Base-by-base conservation (phyloP, 78 protist genomes). In the Polysphondylium violaceum region DNA sequence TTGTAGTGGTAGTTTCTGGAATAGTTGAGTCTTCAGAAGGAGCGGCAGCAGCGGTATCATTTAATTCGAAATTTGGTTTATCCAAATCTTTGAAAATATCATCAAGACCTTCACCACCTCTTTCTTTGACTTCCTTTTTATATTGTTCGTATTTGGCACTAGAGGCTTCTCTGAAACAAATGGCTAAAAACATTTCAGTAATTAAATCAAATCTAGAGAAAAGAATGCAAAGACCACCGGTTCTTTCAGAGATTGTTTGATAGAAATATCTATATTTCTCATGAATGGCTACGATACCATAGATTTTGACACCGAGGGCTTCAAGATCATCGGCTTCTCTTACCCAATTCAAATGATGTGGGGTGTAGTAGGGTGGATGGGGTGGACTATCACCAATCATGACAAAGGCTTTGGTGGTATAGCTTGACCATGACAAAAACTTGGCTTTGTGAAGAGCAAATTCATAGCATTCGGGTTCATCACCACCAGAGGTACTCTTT, bases 341-440 rank as follows among this genome's bases (percentile, higher is more conserved):
- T 19, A 74, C 47, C 94, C 94, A 89, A 47, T 71, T 55, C 14
- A 89, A 53, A 27, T 89, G 83, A 17, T 44, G 88, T 6, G 25
- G 43, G 1, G 83, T 89, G 40, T 68, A 89, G 40, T 35, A 38
- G 40, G 94, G 88, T 40, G 86, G 53, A 74, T 89, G 94, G 23
- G 94, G 94, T 8, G 77, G 67, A 40, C 59, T 41, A 35, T 89
- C 94, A 38, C 94, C 94, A 81, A 89, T 89, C 65, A 89, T 41
- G 3, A 76, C 88, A 16, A 89, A 35, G 7, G 94, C 88, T 43
- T 89, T 89, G 3, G 79, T 67, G 0, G 90, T 72, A 25, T 76
- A 86, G 2, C 38, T 63, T 19, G 87, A 55, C 94, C 94, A 89
- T 14, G 83, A 72, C 27, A 86, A 0, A 27, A 43, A 69, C 87